Percentiles rank a stretch among this genome's conserved stretches.
Evolutionary conservation across 73 alveolate species (phyloP).

Genomic region (Effrenium voratum): DNA sequence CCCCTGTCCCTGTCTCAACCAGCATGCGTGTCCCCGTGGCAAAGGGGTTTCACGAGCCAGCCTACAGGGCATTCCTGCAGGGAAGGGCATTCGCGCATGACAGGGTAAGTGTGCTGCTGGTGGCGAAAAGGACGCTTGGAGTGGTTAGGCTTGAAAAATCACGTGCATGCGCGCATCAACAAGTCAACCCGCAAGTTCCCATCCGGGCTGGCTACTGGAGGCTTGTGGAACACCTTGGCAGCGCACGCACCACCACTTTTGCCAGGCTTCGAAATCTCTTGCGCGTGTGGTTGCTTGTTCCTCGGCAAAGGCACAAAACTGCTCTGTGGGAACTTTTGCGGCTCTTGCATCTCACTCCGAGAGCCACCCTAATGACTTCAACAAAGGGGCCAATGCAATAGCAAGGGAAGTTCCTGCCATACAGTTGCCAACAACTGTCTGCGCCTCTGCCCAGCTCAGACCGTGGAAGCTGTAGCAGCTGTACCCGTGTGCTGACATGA

Average conservation of each 20-base stretch:
- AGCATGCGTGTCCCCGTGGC: too few species aligned
- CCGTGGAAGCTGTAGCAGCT: not conserved
- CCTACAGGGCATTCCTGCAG: too few species aligned
- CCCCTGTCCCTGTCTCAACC: too few species aligned
- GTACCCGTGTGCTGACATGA: not conserved
- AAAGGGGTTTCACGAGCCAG: too few species aligned
- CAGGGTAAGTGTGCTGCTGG: too few species aligned
- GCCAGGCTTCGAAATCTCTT: not conserved
- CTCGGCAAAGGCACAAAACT: too few species aligned
- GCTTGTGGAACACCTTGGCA: not conserved
- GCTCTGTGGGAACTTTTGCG: not conserved
- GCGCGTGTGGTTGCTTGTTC: not conserved
- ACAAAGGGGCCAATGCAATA: not conserved
- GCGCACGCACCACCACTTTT: not conserved
- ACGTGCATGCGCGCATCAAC: too few species aligned
- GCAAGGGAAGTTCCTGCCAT: not conserved
- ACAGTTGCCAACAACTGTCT: not conserved
- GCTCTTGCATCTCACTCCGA: not conserved
- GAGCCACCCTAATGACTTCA: not conserved
- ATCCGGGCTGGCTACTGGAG: too few species aligned
- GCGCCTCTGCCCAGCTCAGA: not conserved
- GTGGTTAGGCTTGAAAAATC: too few species aligned
- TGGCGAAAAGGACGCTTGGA: too few species aligned
- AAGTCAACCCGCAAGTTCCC: too few species aligned
- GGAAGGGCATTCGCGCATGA: too few species aligned